Evolutionary conservation across 169 alveolate species (phyloP).

Genomic region (Cryptosporidium sp.): DNA sequence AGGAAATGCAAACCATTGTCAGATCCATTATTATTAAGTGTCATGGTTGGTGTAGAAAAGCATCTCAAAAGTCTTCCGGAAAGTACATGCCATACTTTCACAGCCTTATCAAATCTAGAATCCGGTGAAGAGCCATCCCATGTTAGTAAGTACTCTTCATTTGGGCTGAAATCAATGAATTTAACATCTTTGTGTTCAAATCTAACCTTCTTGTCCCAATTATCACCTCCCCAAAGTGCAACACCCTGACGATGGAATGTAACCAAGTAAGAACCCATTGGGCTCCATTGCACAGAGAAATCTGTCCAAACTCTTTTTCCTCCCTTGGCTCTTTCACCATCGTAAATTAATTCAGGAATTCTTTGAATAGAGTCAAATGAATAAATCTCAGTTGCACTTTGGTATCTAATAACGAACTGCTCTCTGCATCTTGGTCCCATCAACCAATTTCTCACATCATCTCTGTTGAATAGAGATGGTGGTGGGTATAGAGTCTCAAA

Average conservation of each 20-base stretch:
- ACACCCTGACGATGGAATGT: constrained; percentile 90
- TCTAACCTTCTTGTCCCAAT: constrained; percentile 86
- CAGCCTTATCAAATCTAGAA: constrained; percentile 86
- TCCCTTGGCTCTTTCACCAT: constrained; percentile 90
- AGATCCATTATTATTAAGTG: constrained; percentile 80
- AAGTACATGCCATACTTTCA: constrained; percentile 89
- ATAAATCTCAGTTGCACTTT: constrained; percentile 87
- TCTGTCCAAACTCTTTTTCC: constrained; percentile 88
- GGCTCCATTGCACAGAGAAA: constrained; percentile 91
- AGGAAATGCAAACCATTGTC: constrained; percentile 85
- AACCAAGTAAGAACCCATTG: constrained; percentile 90
- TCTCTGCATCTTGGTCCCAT: constrained; percentile 86
- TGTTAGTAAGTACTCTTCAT: constrained; percentile 88
- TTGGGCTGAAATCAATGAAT: constrained; percentile 88
- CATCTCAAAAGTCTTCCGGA: constrained; percentile 86
- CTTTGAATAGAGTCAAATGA: constrained; percentile 90
- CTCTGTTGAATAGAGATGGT: constrained; percentile 83
- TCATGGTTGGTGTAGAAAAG: constrained; percentile 78
- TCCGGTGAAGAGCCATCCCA: constrained; percentile 91
- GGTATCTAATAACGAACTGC: constrained; percentile 89
- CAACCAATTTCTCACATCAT: constrained; percentile 88
- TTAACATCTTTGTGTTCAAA: constrained; percentile 90
- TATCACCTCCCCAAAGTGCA: constrained; percentile 90
- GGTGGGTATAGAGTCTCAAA: constrained; percentile 79
- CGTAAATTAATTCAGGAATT: constrained; percentile 84